Conservation (phyloP, 73 alveolate species). For the Paraurostyla sp. region DNA sequence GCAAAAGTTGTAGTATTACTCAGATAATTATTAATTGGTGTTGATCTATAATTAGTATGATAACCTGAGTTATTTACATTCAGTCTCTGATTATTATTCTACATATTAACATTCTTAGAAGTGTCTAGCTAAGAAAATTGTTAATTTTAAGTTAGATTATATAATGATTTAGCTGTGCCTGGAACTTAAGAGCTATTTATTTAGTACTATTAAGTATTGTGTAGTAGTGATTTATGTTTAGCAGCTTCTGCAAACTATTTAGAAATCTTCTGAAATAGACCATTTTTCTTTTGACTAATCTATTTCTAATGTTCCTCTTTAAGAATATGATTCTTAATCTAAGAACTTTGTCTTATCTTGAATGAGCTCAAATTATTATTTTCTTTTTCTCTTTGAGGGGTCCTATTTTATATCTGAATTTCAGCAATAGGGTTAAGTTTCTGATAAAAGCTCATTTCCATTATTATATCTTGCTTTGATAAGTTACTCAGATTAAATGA, state of each 20-base stretch:
- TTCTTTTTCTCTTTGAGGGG: neutral
- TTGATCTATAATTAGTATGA: too few species aligned
- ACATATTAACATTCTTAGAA: neutral
- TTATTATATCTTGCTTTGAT: neutral
- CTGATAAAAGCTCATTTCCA: conserved; percentile 4
- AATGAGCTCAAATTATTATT: too few species aligned
- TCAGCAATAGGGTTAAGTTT: conserved; percentile 28
- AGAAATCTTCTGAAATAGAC: neutral
- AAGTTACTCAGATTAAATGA: conserved; percentile 26
- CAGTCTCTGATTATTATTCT: too few species aligned
- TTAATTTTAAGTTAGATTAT: neutral
- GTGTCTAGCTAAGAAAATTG: neutral
- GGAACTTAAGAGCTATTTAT: too few species aligned
- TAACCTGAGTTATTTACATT: too few species aligned
- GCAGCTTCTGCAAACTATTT: conserved; percentile 29
- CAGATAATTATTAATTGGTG: too few species aligned
- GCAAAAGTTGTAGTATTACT: too few species aligned
- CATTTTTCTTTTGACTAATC: neutral
- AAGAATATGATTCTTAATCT: neutral
- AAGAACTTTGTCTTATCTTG: neutral
- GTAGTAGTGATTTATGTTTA: neutral
- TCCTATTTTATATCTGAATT: neutral
- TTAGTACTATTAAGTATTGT: too few species aligned
- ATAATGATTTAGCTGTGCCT: neutral
- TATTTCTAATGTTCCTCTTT: neutral